A percentile compares a stretch with the other conserved stretches of the same genome.
These are phyloP conservation scores for Pseudoperonospora humuli DNA, from an alignment of 352 stramenopile species.

Conservation along the genomic window DNA sequence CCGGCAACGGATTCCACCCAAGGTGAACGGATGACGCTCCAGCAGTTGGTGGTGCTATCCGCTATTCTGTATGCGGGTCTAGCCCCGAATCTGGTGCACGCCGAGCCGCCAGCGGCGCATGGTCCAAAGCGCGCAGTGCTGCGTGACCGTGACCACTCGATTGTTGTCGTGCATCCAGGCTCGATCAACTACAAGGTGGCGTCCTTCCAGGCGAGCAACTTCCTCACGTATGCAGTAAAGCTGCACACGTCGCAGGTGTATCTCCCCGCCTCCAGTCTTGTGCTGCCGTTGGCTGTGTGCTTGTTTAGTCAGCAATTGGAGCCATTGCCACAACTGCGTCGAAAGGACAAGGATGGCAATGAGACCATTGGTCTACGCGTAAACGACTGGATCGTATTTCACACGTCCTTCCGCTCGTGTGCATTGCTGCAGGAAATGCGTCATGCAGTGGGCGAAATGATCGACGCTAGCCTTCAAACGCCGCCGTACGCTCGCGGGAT, in stretches of 20 bases:
- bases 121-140: constrained; percentile 28
- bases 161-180: constrained; percentile 58
- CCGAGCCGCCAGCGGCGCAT: constrained; percentile 28
- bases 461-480: constrained; percentile 31
- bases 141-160: constrained; percentile 35
- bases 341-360: constrained; percentile 20
- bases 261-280: constrained; percentile 56
- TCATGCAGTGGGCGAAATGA: constrained; percentile 14
- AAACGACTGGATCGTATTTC: constrained; percentile 65
- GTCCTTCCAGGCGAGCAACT: constrained; percentile 39
- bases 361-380: constrained; percentile 45
- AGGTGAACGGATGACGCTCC: constrained; percentile 29
- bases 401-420: constrained; percentile 47
- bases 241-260: constrained; percentile 81
- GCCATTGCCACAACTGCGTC: constrained; percentile 37
- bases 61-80: constrained; percentile 76
- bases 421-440: constrained; percentile 48
- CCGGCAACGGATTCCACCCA: background rate
- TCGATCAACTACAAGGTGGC: constrained; percentile 68
- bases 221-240: constrained; percentile 74
- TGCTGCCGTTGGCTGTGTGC: constrained; percentile 50
- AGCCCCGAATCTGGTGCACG: constrained; percentile 89
- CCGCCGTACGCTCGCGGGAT: constrained; percentile 20
- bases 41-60: constrained; percentile 51
- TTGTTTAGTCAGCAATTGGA: constrained; percentile 69